These are phyloP conservation scores for Pyrus communis DNA, from an alignment of 306 rosid genomes.

Conservation along the genomic window DNA sequence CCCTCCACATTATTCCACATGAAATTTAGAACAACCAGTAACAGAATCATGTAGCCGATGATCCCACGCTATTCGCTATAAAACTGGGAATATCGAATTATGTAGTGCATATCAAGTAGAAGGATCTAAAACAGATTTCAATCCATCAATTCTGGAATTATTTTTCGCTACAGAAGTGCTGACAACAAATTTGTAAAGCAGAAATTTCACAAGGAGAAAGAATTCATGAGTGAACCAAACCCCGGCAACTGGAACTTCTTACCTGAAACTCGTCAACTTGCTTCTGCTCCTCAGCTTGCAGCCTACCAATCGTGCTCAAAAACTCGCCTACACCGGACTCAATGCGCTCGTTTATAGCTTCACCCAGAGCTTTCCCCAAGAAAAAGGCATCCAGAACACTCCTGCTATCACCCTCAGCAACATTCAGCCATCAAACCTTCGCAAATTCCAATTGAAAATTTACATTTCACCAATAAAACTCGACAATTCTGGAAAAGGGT, in stretches of 20 bases:
- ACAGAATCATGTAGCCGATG: background rate
- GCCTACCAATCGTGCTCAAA: slow-evolving; percentile 67
- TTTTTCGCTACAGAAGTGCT: background rate
- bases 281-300: slow-evolving; percentile 90
- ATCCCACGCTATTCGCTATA: background rate
- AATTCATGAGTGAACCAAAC: background rate
- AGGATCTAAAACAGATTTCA: background rate
- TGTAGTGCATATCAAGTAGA: background rate
- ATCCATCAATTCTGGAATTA: background rate
- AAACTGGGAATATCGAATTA: background rate
- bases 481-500: background rate
- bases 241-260: slow-evolving; percentile 8
- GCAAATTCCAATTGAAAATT: background rate
- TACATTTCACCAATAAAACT: background rate
- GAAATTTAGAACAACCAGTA: background rate
- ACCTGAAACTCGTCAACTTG: slow-evolving; percentile 81
- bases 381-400: slow-evolving; percentile 86
- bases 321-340: slow-evolving; percentile 87
- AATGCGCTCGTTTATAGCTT: slow-evolving; percentile 78
- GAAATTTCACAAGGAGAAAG: background rate
- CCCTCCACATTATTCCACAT: background rate
- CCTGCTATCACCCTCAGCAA: slow-evolving; percentile 55
- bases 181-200: background rate
- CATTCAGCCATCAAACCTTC: slow-evolving; percentile 11
- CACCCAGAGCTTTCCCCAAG: slow-evolving; percentile 94